Conservation (phyloP, 768 basidiomycete species). For the Auricularia sp. region DNA sequence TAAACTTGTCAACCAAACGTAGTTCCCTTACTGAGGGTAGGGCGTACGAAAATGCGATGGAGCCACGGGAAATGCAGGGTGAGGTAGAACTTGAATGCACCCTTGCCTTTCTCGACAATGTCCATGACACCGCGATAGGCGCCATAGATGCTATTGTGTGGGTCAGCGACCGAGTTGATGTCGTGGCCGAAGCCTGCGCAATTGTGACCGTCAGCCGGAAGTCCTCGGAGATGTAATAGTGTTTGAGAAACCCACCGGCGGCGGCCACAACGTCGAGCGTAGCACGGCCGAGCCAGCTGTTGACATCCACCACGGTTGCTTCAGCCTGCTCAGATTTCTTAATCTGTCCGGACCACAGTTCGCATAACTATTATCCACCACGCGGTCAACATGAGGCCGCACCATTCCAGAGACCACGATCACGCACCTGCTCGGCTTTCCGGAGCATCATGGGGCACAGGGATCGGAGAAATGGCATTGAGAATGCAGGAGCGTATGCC, state of each 20-base stretch:
- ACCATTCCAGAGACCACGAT: slow-evolving; percentile 3
- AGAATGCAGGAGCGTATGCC: slow-evolving; percentile 31
- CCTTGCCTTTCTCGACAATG: slow-evolving; percentile 28
- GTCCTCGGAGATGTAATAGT: not conserved
- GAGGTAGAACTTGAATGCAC: slow-evolving; percentile 71
- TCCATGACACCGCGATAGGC: slow-evolving; percentile 36
- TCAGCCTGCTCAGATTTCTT: slow-evolving; percentile 2
- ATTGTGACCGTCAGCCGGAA: not conserved
- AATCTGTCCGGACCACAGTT: slow-evolving; percentile 11
- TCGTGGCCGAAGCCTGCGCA: slow-evolving; percentile 70
- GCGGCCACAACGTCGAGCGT: slow-evolving; percentile 88
- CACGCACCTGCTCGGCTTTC: slow-evolving; percentile 20
- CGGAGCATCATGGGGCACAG: slow-evolving; percentile 19
- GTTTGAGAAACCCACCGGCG: slow-evolving; percentile 43
- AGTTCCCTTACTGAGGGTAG: not conserved
- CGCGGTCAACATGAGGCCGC: slow-evolving; percentile 4
- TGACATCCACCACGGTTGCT: slow-evolving; percentile 50
- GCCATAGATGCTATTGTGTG: slow-evolving; percentile 64
- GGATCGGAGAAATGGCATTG: slow-evolving; percentile 11
- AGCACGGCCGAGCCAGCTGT: slow-evolving; percentile 69
- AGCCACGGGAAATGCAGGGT: slow-evolving; percentile 58
- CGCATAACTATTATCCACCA: slow-evolving; percentile 16
- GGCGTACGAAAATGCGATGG: not conserved
- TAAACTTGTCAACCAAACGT: not conserved
- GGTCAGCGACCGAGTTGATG: slow-evolving; percentile 74